Percentiles rank a stretch among this genome's conserved stretches.
phyloP scores from a whole-genome alignment of 148 eudicot species.

The Rhododendron ovatum region DNA sequence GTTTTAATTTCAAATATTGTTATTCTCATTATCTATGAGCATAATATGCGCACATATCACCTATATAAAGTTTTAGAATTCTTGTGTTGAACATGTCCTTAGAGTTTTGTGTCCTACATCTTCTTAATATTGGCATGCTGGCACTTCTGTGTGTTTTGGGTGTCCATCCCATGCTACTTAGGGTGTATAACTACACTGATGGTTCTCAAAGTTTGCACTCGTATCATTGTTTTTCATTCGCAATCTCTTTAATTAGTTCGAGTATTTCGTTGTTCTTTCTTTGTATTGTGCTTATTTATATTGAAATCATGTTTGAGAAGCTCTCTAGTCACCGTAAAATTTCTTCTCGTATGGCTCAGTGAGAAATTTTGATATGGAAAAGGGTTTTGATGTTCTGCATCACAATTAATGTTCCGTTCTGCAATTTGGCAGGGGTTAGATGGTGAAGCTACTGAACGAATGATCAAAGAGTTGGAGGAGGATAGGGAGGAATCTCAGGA shows the following conservation, averaged over 20 bases:
- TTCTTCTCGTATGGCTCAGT: neutral
- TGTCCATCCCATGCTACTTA: neutral
- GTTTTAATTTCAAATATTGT: neutral
- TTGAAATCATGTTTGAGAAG: neutral
- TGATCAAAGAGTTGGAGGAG: slow-evolving; percentile 98
- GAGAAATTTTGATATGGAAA: neutral
- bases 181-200: neutral
- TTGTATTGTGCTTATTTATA: slow-evolving; percentile 8
- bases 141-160: neutral
- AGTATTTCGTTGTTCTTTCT: slow-evolving; percentile 2
- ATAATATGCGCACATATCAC: neutral
- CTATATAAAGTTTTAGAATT: neutral
- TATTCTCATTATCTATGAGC: neutral
- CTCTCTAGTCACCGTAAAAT: neutral
- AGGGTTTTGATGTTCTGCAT: neutral
- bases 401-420: slow-evolving; percentile 1
- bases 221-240: neutral
- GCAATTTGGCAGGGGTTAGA: slow-evolving; percentile 74
- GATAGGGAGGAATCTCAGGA: slow-evolving; percentile 99
- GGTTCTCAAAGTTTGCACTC: neutral
- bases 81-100: neutral
- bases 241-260: neutral
- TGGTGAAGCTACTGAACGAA: slow-evolving; percentile 99
- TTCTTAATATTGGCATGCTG: neutral
- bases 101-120: neutral